A percentile compares a stretch with the other conserved stretches of the same genome.
phyloP scores from a whole-genome alignment of 169 alveolate genomes.

The Plasmodium vinckei region DNA sequence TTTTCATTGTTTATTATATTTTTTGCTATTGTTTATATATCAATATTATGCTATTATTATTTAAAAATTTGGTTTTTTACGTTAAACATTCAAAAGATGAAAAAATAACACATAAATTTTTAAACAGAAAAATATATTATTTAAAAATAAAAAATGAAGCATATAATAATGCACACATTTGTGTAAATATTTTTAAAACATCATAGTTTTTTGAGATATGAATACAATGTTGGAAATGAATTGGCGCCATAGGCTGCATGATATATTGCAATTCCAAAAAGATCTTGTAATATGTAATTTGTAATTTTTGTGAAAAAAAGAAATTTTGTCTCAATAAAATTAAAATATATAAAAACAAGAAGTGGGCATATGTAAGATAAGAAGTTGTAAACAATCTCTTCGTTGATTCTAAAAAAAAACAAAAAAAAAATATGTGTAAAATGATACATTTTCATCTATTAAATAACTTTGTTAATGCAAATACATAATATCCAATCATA shows the following conservation, averaged over 20 bases:
- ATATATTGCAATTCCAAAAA: conserved; percentile 42
- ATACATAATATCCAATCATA: too few relatives aligned
- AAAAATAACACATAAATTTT: too few relatives aligned
- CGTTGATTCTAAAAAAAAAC: conserved; percentile 54
- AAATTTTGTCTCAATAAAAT: conserved; percentile 60
- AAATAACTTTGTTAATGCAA: too few relatives aligned
- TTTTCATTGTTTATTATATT: too few relatives aligned
- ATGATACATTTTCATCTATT: too few relatives aligned
- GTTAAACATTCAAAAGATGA: too few relatives aligned
- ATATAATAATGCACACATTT: not conserved
- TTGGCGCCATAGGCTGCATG: conserved; percentile 58
- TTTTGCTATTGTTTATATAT: too few relatives aligned
- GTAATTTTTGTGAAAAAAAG: conserved; percentile 62
- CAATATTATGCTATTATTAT: too few relatives aligned
- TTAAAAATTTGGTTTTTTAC: too few relatives aligned
- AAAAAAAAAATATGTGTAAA: not conserved
- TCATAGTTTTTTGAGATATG: conserved; percentile 42
- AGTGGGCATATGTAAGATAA: conserved; percentile 70
- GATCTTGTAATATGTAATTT: conserved; percentile 32
- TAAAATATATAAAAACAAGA: conserved; percentile 58
- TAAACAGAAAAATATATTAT: too few relatives aligned
- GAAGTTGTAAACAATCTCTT: conserved; percentile 70
- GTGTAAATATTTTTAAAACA: not conserved
- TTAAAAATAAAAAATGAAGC: not conserved
- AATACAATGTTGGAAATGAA: conserved; percentile 55